A percentile compares a stretch with the other conserved stretches of the same genome.
These are phyloP conservation scores for Fusarium sp. DNA, from an alignment of 2,329 filamentous ascomycete genomes.

Conservation along the genomic window DNA sequence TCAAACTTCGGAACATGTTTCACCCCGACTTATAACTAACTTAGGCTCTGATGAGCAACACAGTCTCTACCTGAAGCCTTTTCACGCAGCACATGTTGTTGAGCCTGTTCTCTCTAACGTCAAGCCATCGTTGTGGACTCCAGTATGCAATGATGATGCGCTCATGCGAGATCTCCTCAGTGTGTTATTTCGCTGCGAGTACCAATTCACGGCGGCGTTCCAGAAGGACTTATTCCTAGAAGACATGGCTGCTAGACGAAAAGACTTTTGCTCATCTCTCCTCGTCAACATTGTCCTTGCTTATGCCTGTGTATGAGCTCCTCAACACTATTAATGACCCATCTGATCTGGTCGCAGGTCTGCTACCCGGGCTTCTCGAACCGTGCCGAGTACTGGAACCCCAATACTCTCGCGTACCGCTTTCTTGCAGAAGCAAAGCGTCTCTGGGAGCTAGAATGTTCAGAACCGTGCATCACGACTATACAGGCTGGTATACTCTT, in stretches of 20 bases:
- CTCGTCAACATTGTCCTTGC: constrained; percentile 55
- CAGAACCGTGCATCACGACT: constrained; percentile 47
- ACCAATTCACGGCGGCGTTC: constrained; percentile 50
- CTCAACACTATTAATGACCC: background rate
- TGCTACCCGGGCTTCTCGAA: constrained; percentile 43
- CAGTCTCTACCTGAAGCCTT: constrained; percentile 51
- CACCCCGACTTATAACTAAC: background rate
- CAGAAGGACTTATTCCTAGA: constrained; percentile 55
- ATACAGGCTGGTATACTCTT: constrained; percentile 52
- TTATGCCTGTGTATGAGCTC: constrained; percentile 49
- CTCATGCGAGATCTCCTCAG: constrained; percentile 50
- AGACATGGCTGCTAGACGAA: constrained; percentile 49
- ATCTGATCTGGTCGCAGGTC: constrained; percentile 39
- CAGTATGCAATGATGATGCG: constrained; percentile 48
- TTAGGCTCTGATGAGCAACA: constrained; percentile 22
- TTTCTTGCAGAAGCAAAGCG: constrained; percentile 55
- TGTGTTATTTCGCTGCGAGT: constrained; percentile 50
- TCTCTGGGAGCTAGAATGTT: constrained; percentile 52
- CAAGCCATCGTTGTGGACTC: constrained; percentile 52
- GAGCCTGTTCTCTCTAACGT: constrained; percentile 48
- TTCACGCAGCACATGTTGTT: constrained; percentile 49
- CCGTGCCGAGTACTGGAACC: constrained; percentile 53
- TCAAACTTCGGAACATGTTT: background rate
- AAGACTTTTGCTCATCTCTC: constrained; percentile 53
- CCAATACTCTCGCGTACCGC: constrained; percentile 48